Conservation (phyloP, 2,329 filamentous ascomycete genomes). For the Penicillium sp. region DNA sequence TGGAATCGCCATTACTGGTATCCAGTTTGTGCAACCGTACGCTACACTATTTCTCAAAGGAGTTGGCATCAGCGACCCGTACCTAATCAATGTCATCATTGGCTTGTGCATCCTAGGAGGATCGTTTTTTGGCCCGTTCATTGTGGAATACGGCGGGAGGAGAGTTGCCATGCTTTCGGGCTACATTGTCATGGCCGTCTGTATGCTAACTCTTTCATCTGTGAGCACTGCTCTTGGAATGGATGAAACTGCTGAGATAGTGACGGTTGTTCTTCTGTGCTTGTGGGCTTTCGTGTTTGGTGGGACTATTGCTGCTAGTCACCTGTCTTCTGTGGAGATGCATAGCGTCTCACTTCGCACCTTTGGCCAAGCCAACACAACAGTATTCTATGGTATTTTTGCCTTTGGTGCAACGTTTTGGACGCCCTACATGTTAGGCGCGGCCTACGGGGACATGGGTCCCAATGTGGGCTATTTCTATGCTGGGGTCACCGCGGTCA, state of each 20-base stretch:
- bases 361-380: constrained; percentile 21
- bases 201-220: constrained; percentile 18
- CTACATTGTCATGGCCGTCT: constrained; percentile 15
- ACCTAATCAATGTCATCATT: constrained; percentile 16
- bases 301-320: constrained; percentile 16
- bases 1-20: constrained; percentile 20
- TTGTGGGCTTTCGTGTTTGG: constrained; percentile 23
- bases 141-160: constrained; percentile 19
- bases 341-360: constrained; percentile 21
- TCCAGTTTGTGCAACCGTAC: constrained; percentile 15
- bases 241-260: constrained; percentile 7
- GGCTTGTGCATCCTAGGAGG: constrained; percentile 13
- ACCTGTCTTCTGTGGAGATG: constrained; percentile 19
- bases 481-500: constrained; percentile 16
- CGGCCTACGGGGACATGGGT: constrained; percentile 20
- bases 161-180: constrained; percentile 15
- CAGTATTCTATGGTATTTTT: constrained; percentile 17
- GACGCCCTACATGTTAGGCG: constrained; percentile 19
- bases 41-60: constrained; percentile 13
- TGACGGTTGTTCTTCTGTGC: constrained; percentile 18
- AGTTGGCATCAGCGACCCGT: constrained; percentile 16
- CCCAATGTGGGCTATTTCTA: constrained; percentile 27
- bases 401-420: constrained; percentile 18
- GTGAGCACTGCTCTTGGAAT: constrained; percentile 14
- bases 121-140: constrained; percentile 9